These are phyloP conservation scores for Taphrina sp. DNA, from an alignment of 1,139 yeast genomes.

Conservation along the genomic window DNA sequence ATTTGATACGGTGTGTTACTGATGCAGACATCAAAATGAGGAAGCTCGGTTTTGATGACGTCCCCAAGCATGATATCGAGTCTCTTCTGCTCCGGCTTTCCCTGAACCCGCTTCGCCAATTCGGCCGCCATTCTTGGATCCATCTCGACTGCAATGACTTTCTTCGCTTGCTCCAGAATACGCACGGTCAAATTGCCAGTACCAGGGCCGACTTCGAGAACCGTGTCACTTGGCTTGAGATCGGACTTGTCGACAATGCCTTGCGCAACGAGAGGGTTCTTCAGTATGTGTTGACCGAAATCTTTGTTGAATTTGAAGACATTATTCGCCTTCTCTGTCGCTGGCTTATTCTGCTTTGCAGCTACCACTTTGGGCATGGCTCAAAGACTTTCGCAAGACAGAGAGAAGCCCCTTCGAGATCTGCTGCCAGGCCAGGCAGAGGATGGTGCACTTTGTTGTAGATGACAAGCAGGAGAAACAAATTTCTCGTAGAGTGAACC, in stretches of 20 bases:
- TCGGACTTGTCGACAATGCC: slow-evolving; percentile 97
- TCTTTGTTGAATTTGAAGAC: slow-evolving; percentile 71
- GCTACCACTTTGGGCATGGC: slow-evolving; percentile 28
- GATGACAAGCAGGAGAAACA: too few relatives aligned
- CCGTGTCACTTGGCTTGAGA: slow-evolving; percentile 86
- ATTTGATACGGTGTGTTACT: slow-evolving; percentile 98
- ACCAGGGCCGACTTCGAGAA: slow-evolving; percentile 98
- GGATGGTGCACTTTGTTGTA: too few relatives aligned
- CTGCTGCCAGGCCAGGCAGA: too few relatives aligned
- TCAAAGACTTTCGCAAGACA: too few relatives aligned
- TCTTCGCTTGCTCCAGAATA: slow-evolving; percentile 85
- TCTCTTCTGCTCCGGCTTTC: slow-evolving; percentile 87
- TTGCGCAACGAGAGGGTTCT: slow-evolving; percentile 94
- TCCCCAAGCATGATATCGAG: slow-evolving; percentile 90
- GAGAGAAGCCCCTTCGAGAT: too few relatives aligned
- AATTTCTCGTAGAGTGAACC: too few relatives aligned
- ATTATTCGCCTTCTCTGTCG: slow-evolving; percentile 34
- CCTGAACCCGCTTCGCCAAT: slow-evolving; percentile 93
- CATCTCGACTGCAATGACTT: slow-evolving; percentile 94
- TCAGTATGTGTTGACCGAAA: slow-evolving; percentile 93
- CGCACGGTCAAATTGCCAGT: slow-evolving; percentile 96
- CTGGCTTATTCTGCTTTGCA: slow-evolving; percentile 24
- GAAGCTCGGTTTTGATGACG: slow-evolving; percentile 91
- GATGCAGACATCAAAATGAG: slow-evolving; percentile 92
- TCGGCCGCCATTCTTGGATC: slow-evolving; percentile 99